Evolutionary conservation across 2,329 filamentous ascomycete genomes (phyloP).

Genomic region (Remersonia thermophila): DNA sequence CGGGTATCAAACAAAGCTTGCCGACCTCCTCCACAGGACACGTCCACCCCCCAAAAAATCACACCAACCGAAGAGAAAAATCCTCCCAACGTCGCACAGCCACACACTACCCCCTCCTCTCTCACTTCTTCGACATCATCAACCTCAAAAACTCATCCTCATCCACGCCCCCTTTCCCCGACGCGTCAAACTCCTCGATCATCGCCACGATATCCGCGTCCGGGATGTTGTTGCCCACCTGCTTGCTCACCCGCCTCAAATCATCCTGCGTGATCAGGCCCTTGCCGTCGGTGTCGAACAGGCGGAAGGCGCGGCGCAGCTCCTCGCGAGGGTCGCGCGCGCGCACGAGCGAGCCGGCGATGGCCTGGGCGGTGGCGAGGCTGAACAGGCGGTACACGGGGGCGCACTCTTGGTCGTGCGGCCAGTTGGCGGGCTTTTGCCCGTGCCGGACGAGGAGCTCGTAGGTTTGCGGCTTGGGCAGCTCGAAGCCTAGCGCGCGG

Average conservation of each 20-base stretch:
- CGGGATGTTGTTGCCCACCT: constrained; percentile 83
- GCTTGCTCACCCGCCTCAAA: constrained; percentile 72
- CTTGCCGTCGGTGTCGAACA: constrained; percentile 90
- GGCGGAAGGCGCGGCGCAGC: constrained; percentile 76
- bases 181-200: constrained; percentile 96
- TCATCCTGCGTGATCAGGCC: constrained; percentile 84
- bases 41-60: background rate
- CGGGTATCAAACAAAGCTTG: constrained; percentile 8
- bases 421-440: constrained; percentile 51
- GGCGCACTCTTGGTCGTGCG: constrained; percentile 38
- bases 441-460: constrained; percentile 71
- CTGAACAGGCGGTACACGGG: constrained; percentile 61
- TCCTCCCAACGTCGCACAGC: too few relatives aligned
- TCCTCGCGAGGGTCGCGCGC: constrained; percentile 81
- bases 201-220: constrained; percentile 89
- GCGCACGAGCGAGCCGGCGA: constrained; percentile 70
- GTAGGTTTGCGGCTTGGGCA: constrained; percentile 76
- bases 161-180: constrained; percentile 72
- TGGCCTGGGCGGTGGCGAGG: constrained; percentile 57
- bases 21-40: background rate
- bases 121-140: constrained; percentile 32
- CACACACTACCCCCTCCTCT: background rate
- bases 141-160: constrained; percentile 58
- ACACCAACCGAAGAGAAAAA: too few relatives aligned
- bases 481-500: constrained; percentile 86